Base-by-base conservation (phyloP, 1,284 basidiomycete species). In the Cryptococcus hybrid region DNA sequence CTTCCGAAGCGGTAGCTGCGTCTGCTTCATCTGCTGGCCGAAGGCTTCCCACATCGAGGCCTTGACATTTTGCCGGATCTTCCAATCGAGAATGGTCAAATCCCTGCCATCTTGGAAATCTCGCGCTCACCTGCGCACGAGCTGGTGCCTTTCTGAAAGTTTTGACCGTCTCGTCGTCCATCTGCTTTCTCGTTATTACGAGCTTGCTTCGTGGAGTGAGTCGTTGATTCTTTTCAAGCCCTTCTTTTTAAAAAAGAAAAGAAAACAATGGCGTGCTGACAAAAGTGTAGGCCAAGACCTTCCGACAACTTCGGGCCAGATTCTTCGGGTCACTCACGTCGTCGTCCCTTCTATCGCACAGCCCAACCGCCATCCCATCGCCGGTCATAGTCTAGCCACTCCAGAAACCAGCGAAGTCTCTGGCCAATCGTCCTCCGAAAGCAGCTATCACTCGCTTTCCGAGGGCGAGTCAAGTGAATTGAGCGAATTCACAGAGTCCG, bases 131-230 rank as follows among this genome's bases (percentile, higher is more conserved):
- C 74, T 2, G 75, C 68, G 11, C 76, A 78, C 65, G 7, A 68
- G 70, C 8, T 75, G 74, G 74, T 64, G 67, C 2, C 62, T 76
- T 0, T 56, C 68, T 11, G 76, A 78, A 44, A 60, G 63, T 9
- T 78, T 75, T 51, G 77, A 78, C 49, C 56, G 77, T 38, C 58
- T 77, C 30, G 69, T 78, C 8, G 66, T 77, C 1, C 77, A 78
- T 55, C 63, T 78, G 4, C 52, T 78, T 4, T 65, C 61, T 12
- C 58, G 77, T 35, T 78, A 78, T 54, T 78, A 77, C 46, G 73
- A 76, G 46, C 64, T 77, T 7, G 54, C 73, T 7, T 74, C 75
- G 15, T 78, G 74, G 71, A 76, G 75, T 74, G 58, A 67, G 73
- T 70, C 37, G 5, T 11, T 43, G 7, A 47, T 42, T 40, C 12